phyloP scores from a whole-genome alignment of 148 eudicot genomes.

The Chenopodium formosanum region DNA sequence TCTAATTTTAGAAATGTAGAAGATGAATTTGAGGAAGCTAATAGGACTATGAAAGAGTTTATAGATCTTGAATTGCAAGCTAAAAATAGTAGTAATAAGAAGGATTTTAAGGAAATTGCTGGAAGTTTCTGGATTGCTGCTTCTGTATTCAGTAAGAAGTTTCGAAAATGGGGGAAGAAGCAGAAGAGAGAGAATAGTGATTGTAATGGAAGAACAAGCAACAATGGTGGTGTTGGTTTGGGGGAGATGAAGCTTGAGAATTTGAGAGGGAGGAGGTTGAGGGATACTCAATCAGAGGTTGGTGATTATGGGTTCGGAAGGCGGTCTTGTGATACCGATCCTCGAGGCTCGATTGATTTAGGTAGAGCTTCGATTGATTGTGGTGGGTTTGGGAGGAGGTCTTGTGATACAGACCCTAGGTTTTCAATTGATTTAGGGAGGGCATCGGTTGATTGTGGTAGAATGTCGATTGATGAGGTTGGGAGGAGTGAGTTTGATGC shows the following conservation, averaged over 20 bases:
- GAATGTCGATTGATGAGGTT: slow-evolving; percentile 38
- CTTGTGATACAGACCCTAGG: slow-evolving; percentile 65
- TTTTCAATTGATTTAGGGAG: slow-evolving; percentile 46
- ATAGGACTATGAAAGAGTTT: slow-evolving; percentile 70
- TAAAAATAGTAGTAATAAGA: slow-evolving; percentile 25
- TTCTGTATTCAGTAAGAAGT: slow-evolving; percentile 72
- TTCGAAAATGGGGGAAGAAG: slow-evolving; percentile 70
- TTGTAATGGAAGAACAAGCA: not conserved
- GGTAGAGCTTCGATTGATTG: slow-evolving; percentile 38
- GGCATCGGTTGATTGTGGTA: slow-evolving; percentile 51
- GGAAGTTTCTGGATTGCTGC: slow-evolving; percentile 62
- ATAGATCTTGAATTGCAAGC: slow-evolving; percentile 67
- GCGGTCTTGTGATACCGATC: slow-evolving; percentile 32
- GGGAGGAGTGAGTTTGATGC: slow-evolving; percentile 50
- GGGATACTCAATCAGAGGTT: slow-evolving; percentile 51
- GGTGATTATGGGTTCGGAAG: slow-evolving; percentile 43
- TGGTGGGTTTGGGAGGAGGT: slow-evolving; percentile 46
- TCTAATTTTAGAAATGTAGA: slow-evolving; percentile 27
- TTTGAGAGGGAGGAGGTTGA: slow-evolving; percentile 29
- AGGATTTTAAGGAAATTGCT: slow-evolving; percentile 51
- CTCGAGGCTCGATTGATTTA: slow-evolving; percentile 26
- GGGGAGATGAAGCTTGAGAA: slow-evolving; percentile 39
- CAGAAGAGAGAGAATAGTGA: slow-evolving; percentile 33
- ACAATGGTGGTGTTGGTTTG: slow-evolving; percentile 8
- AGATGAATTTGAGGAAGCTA: slow-evolving; percentile 44